These are phyloP conservation scores for Filobasidium floriforme DNA, from an alignment of 768 basidiomycete genomes.

Conservation along the genomic window DNA sequence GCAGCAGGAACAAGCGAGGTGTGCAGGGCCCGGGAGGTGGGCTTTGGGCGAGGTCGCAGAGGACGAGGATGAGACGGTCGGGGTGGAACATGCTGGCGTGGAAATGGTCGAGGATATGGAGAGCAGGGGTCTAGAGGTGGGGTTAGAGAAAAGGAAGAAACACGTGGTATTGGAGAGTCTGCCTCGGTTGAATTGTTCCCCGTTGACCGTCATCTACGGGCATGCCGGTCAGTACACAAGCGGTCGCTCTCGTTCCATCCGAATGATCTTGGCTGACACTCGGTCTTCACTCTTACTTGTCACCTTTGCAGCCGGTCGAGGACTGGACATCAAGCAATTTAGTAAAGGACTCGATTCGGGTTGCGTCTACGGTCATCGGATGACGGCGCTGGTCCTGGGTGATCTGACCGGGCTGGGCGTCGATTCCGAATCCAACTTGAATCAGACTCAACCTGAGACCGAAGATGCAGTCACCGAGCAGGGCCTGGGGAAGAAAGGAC, in stretches of 20 bases:
- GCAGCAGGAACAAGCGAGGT: constrained; percentile 46
- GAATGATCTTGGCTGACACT: background rate
- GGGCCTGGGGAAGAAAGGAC: constrained; percentile 13
- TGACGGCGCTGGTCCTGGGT: constrained; percentile 63
- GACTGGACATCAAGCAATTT: constrained; percentile 75
- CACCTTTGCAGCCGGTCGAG: constrained; percentile 55
- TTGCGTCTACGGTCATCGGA: constrained; percentile 63
- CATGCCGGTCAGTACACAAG: constrained; percentile 50
- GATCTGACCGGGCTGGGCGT: constrained; percentile 32
- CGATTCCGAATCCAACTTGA: constrained; percentile 13
- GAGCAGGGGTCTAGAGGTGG: constrained; percentile 25
- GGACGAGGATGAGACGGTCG: constrained; percentile 48
- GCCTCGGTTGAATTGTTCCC: constrained; percentile 25
- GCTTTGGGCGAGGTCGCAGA: constrained; percentile 26
- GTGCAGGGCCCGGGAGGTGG: constrained; percentile 23
- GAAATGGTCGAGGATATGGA: constrained; percentile 26
- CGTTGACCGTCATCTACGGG: constrained; percentile 69
- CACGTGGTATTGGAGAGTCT: constrained; percentile 18
- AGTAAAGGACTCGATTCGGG: constrained; percentile 78
- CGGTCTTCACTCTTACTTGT: background rate
- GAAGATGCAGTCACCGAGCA: too few relatives aligned
- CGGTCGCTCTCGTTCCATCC: constrained; percentile 20
- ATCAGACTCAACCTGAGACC: constrained; percentile 29
- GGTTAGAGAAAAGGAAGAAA: constrained; percentile 28
- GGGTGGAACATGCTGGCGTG: constrained; percentile 17